Evolutionary conservation across 306 rosid genomes (phyloP), one percentile per base, ranked within the genome.

Genomic region (Ochetophila trinervis): DNA sequence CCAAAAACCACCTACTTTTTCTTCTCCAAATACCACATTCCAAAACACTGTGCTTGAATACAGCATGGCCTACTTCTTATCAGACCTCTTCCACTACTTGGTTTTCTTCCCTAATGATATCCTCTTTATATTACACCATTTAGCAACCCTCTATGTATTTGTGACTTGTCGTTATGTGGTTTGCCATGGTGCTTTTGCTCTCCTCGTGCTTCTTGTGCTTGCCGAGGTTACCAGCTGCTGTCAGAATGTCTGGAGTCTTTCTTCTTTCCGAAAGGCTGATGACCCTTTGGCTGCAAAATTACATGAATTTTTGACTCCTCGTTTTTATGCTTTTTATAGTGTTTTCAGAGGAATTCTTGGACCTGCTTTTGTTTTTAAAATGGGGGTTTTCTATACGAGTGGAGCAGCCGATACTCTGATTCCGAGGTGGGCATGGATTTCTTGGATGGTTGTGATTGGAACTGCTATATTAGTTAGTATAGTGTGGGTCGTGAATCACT

Each of bases 371-470:
- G 63, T 72, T 75, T 48, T 44, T 5, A 80, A 69, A 62, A 72
- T 84, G 80, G 79, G 81, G 50, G 17, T 13, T 54, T 84, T 77
- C 57, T 78, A 35, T 57, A 35, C 3, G 12, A 51, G 70, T 34
- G 83, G 83, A 3, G 72, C 21, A 27, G 88, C 63, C 4, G 76
- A 48, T 45, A 36, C 42, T 17, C n/a, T 30, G 50, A 76, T 80
- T 64, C 82, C 84, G 1, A 58, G 3, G 19, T 84, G 88, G 86
- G 88, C 80, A 8, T 77, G 88, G 88, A 18, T 58, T 65, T 84
- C 88, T 35, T 80, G 88, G 86, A 78, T 80, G 79, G 35, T 62
- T 65, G 86, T 84, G 42, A 80, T 80, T 24, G 77, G 52, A 2
- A 11, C 19, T 30, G 86, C 82, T 4, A 66, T 78, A 19, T 60